These are phyloP conservation scores for Russula sp. DNA, from an alignment of 768 basidiomycete genomes.

Conservation along the genomic window DNA sequence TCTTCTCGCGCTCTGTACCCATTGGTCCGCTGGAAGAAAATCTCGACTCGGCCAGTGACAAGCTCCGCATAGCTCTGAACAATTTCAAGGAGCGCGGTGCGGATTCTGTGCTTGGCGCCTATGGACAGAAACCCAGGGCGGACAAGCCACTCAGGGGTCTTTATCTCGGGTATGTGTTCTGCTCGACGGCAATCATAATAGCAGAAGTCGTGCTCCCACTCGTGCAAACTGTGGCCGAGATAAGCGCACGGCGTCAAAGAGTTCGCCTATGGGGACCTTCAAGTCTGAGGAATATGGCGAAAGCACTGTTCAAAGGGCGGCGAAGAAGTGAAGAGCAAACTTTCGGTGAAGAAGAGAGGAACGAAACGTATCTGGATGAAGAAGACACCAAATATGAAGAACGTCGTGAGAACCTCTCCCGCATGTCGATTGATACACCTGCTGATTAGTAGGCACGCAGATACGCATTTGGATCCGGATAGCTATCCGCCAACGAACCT, in stretches of 20 bases:
- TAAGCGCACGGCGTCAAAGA: constrained; percentile 39
- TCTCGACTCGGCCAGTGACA: constrained; percentile 34
- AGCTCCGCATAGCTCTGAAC: constrained; percentile 34
- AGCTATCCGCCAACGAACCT: constrained; percentile 46
- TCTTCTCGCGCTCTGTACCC: constrained; percentile 28
- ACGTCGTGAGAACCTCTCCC: constrained; percentile 24
- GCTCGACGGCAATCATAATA: constrained; percentile 44
- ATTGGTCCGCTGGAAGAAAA: constrained; percentile 29
- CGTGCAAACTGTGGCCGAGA: constrained; percentile 39
- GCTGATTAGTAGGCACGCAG: constrained; percentile 10
- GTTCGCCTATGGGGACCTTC: constrained; percentile 52
- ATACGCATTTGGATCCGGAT: constrained; percentile 45
- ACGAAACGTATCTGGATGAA: constrained; percentile 32
- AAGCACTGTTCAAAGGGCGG: constrained; percentile 33
- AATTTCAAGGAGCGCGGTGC: constrained; percentile 38
- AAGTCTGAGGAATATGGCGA: constrained; percentile 39
- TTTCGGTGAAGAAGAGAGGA: constrained; percentile 36
- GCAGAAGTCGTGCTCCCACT: constrained; percentile 41
- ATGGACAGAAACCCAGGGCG: constrained; percentile 9
- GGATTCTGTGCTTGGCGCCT: constrained; percentile 37
- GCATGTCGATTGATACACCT: background rate
- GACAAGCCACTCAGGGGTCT: constrained; percentile 41
- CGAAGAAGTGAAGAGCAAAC: constrained; percentile 31
- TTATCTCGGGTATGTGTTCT: constrained; percentile 51
- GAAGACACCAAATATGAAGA: constrained; percentile 30